These are phyloP conservation scores for Bothriochloa decipiens DNA, from an alignment of 176 grass and related monocot genomes.

Conservation along the genomic window DNA sequence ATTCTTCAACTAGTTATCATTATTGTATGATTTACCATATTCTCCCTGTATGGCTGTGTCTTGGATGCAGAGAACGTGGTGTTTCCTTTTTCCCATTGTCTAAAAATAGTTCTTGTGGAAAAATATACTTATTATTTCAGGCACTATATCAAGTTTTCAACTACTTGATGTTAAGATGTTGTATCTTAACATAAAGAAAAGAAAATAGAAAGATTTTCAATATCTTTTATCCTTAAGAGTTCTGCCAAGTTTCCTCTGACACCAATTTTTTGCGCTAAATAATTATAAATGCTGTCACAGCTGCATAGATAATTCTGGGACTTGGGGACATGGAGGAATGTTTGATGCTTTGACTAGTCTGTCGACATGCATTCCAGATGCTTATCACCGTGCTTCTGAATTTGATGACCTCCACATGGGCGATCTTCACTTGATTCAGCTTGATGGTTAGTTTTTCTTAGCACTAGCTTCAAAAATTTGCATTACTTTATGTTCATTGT, in stretches of 20 bases:
- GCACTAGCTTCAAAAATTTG: conserved; percentile 12
- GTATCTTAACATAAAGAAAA: conserved; percentile 23
- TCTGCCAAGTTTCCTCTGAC: conserved; percentile 29
- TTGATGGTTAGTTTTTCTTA: conserved; percentile 59
- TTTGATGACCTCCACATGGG: conserved; percentile 85
- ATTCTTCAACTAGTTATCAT: conserved; percentile 3
- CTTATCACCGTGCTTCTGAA: conserved; percentile 78
- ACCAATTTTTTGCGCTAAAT: conserved; percentile 37
- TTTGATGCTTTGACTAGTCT: conserved; percentile 81
- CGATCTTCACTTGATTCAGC: conserved; percentile 89
- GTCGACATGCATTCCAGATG: conserved; percentile 80
- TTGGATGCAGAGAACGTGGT: background rate
- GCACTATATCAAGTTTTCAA: conserved; percentile 30
- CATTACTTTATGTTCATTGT: conserved; percentile 13
- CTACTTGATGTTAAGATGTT: conserved; percentile 28
- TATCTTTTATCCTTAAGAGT: background rate
- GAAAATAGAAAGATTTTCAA: background rate
- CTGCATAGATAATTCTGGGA: conserved; percentile 85
- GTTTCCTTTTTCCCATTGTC: background rate
- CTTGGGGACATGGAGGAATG: conserved; percentile 89
- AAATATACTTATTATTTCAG: conserved; percentile 31
- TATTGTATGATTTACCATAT: conserved; percentile 3
- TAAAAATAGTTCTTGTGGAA: conserved; percentile 21
- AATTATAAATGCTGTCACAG: conserved; percentile 51
- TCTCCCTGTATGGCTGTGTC: background rate